These are phyloP conservation scores for Orbilia oligospora DNA, from an alignment of 2,329 filamentous ascomycete species.

Conservation along the genomic window DNA sequence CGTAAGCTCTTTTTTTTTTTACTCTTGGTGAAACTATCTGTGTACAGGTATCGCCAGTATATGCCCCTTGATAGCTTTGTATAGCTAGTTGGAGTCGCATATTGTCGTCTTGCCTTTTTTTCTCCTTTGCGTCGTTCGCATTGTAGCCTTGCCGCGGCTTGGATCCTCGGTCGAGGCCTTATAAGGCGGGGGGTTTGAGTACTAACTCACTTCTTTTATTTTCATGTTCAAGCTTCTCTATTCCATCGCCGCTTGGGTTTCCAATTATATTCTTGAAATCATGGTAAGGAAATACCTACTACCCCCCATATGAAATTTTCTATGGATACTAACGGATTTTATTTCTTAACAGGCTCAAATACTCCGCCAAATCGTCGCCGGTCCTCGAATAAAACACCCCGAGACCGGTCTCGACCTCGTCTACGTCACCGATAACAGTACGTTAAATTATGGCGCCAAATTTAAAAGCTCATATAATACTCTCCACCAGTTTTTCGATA, in stretches of 20 bases:
- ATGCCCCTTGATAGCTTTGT: background rate
- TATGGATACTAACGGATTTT: background rate
- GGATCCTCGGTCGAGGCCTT: background rate
- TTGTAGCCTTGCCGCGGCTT: background rate
- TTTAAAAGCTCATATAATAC: constrained; percentile 62
- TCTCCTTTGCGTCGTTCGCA: background rate
- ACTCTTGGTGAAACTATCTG: no score
- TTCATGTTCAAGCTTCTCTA: constrained; percentile 23
- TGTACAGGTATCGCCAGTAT: background rate
- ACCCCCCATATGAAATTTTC: background rate
- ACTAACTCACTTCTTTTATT: constrained; percentile 7
- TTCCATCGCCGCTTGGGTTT: constrained; percentile 5
- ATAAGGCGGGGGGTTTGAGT: constrained; percentile 3
- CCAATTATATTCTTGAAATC: constrained; percentile 24
- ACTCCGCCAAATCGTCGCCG: constrained; percentile 90
- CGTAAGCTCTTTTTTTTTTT: background rate
- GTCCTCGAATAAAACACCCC: constrained; percentile 84
- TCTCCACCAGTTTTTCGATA: background rate
- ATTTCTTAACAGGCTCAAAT: constrained; percentile 67
- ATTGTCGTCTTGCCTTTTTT: background rate
- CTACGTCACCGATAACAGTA: constrained; percentile 88
- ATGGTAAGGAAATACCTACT: constrained; percentile 32
- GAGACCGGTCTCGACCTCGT: constrained; percentile 93
- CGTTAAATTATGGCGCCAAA: constrained; percentile 68
- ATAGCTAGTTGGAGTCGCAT: background rate